Evolutionary conservation across 257 asterid genomes (phyloP).

Genomic region (Haberlea rhodopensis): DNA sequence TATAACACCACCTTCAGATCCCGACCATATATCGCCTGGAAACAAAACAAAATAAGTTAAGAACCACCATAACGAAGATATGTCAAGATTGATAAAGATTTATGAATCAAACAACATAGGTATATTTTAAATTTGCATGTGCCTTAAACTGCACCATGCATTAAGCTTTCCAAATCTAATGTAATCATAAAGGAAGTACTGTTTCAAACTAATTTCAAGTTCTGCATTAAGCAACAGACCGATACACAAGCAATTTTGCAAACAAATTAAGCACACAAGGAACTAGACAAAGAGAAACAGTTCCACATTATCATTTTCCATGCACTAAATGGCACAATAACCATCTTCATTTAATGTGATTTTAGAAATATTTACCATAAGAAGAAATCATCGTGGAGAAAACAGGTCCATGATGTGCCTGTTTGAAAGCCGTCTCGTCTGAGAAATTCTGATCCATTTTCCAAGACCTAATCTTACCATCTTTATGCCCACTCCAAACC

Average conservation of each 20-base stretch:
- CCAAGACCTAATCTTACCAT: conserved; percentile 89
- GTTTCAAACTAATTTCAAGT: neutral
- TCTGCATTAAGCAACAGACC: neutral
- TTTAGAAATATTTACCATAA: conserved; percentile 52
- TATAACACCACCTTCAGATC: conserved; percentile 74
- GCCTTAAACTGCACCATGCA: neutral
- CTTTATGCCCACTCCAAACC: conserved; percentile 96
- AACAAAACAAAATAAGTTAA: conserved; percentile 14
- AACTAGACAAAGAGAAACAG: neutral
- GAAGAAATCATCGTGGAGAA: conserved; percentile 69
- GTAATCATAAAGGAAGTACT: neutral
- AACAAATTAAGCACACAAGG: neutral
- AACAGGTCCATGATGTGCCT: conserved; percentile 85
- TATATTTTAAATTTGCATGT: neutral
- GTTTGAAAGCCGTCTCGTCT: conserved; percentile 54
- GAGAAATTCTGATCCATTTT: conserved; percentile 68
- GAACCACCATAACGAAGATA: neutral
- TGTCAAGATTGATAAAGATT: neutral
- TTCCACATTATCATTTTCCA: neutral
- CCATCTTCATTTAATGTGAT: neutral
- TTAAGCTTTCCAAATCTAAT: too few species aligned
- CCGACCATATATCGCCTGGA: conserved; percentile 95
- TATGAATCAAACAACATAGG: neutral
- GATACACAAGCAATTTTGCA: neutral
- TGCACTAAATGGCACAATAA: neutral